A percentile compares a stretch with the other conserved stretches of the same genome.
Conservation (phyloP, 371 early-diverging fungal species). For the Rhizopus delemar region DNA sequence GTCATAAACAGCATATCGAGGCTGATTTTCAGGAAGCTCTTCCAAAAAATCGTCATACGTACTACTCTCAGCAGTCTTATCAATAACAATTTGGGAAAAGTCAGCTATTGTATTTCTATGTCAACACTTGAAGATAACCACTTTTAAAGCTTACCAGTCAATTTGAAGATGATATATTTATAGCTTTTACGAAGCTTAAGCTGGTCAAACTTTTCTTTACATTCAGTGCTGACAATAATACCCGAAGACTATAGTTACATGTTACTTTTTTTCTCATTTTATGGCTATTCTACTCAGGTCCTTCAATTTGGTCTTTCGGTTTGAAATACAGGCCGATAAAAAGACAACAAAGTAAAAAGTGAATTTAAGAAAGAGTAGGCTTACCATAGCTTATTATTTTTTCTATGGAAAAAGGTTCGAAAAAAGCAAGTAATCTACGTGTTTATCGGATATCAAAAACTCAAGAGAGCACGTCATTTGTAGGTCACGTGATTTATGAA, state of each 20-base stretch:
- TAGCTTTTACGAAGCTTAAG: constrained; percentile 75
- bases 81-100: constrained; percentile 65
- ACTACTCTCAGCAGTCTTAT: constrained; percentile 53
- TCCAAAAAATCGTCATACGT: constrained; percentile 70
- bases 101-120: constrained; percentile 38
- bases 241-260: constrained; percentile 59
- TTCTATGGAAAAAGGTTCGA: background rate
- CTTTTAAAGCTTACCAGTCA: constrained; percentile 50
- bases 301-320: background rate
- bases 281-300: background rate
- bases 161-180: constrained; percentile 80
- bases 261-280: background rate
- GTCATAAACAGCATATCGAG: constrained; percentile 87
- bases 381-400: no score
- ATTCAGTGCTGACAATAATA: constrained; percentile 65
- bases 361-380: no score
- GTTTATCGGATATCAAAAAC: background rate
- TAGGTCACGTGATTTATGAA: constrained; percentile 2
- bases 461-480: background rate
- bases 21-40: constrained; percentile 65
- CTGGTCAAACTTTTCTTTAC: constrained; percentile 64
- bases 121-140: background rate
- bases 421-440: constrained; percentile 1
- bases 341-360: background rate
- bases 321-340: background rate